Base-by-base conservation (phyloP, 1,284 basidiomycete species). In the Ceratobasidium sp. region DNA sequence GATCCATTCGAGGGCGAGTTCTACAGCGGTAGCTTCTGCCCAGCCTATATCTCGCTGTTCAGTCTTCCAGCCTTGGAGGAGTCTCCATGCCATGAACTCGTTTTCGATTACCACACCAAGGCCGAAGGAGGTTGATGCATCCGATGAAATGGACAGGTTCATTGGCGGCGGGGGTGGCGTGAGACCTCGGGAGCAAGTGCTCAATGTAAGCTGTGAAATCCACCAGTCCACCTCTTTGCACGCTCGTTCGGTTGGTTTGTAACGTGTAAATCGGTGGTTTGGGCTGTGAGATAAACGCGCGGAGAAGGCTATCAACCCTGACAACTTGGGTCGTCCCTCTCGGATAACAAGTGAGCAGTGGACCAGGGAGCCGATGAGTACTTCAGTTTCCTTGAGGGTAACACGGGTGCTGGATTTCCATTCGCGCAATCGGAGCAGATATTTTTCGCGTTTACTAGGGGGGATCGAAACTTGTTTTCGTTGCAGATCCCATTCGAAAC, bases 11-110 rank as follows among this genome's bases (percentile, higher is more conserved):
- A 79, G 59, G 0, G 76, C 72, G 2, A 84, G 75, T 72, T 84
- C 81, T 7, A 84, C 75, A 0, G 81, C 83, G 0, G 84, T 74
- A 47, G 82, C 79, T 73, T 85, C 83, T 0, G 79, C 83, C 83
- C 83, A 85, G 1, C 81, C 78, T 50, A 84, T 84, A 61, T 86
- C 78, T 2, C 79, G 57, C 0, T 76, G 73, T 5, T 77, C 55
- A 0, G 59, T 14, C 23, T 79, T 76, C 81, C 81, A 83, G 1
- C 75, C 76, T 0, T 58, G 18, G 0, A n/a, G 21, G 21, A 82
- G 78, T 4, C 52, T 54, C 82, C 82, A 84, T 1, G 79, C 74
- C 0, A 73, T 57, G 82, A 81, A 84, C 3, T 73, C 32, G 0
- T 76, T 71, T 41, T 78, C 73, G 8, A 81, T 76, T 5, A 80